phyloP scores from a whole-genome alignment of 495 filamentous ascomycete genomes.

The Penicillium alfredii region DNA sequence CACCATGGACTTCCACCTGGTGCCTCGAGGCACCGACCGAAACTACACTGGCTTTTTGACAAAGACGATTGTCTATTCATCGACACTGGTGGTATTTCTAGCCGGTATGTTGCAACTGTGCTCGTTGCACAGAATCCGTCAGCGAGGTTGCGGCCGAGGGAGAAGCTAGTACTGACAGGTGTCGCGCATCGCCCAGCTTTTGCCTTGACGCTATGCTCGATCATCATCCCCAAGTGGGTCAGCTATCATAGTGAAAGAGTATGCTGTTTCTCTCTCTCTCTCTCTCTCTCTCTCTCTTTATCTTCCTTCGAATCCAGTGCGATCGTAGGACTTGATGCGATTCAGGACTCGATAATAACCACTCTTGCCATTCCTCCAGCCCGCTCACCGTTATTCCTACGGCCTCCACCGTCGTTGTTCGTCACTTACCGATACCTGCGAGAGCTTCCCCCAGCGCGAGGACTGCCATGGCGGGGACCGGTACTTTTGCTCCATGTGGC shows the following conservation, averaged over 20 bases:
- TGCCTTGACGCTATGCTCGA: conserved; percentile 66
- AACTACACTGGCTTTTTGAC: conserved; percentile 46
- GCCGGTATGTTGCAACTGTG: conserved; percentile 57
- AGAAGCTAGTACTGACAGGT: not conserved
- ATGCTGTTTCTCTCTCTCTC: conserved; percentile 3
- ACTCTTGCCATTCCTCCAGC: conserved; percentile 18
- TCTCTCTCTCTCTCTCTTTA: not conserved
- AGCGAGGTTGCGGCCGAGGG: not conserved
- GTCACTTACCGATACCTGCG: conserved; percentile 54
- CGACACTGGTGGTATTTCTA: conserved; percentile 52
- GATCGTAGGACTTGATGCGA: no score
- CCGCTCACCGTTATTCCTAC: conserved; percentile 55
- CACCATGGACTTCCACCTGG: conserved; percentile 42
- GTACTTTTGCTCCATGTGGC: conserved; percentile 90
- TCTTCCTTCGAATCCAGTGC: no score
- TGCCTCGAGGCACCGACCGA: conserved; percentile 36
- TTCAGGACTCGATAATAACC: conserved; percentile 1
- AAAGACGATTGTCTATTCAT: conserved; percentile 52
- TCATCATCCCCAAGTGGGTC: conserved; percentile 74
- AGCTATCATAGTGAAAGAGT: conserved; percentile 61
- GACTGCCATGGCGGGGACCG: conserved; percentile 66
- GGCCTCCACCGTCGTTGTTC: conserved; percentile 78
- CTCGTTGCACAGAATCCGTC: no score
- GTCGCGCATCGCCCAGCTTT: conserved; percentile 51
- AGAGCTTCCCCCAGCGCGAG: conserved; percentile 52